Evolutionary conservation across 805 yeast genomes (phyloP), one percentile per base, ranked within the genome.

Genomic region (Lachancea meyersii): DNA sequence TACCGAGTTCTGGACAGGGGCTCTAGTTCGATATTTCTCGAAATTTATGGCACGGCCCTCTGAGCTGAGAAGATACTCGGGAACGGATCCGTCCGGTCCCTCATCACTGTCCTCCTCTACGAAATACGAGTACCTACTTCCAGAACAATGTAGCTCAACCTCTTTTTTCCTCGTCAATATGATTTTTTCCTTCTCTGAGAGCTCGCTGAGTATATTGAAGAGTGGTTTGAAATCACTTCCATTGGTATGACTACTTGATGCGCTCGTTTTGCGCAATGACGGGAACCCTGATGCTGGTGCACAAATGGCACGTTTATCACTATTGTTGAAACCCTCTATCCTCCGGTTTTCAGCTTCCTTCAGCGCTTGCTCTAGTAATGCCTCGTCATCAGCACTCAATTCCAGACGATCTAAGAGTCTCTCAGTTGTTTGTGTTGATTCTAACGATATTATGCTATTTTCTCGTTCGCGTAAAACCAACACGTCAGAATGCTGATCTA

Each of bases 271-370:
- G 40, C 60, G 47, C 36, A 59, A 39, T 4, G 64, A 60, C 11
- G 57, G 61, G 30, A 62, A 62, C n/a, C 53, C 55, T 1, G 63
- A 54, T 4, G 67, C 67, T 1, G 67, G 67, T 36, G 57, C 43
- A 45, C 64, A 60, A 9, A 57, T 27, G 9, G 46, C 38, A 8
- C 53, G 54, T 3, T 43, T 47, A 27, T 50, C 45, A 3, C 42
- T 46, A 24, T 50, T 43, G 13, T 38, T 40, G 14, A 38, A 19
- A 24, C 36, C 35, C 18, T 30, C 30, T 17, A 33, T 35, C 35
- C 38, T 45, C 22, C 44, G 46, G 28, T 45, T 56, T 23, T 51
- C 51, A 19, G 52, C 54, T 38, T 54, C 55, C 24, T 45, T 41
- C 23, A 59, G 38, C 1, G 63, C 60, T 21, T 53, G 53, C 37